Conservation (phyloP, 2,329 filamentous ascomycete species). For the Uncinocarpus reesii region DNA sequence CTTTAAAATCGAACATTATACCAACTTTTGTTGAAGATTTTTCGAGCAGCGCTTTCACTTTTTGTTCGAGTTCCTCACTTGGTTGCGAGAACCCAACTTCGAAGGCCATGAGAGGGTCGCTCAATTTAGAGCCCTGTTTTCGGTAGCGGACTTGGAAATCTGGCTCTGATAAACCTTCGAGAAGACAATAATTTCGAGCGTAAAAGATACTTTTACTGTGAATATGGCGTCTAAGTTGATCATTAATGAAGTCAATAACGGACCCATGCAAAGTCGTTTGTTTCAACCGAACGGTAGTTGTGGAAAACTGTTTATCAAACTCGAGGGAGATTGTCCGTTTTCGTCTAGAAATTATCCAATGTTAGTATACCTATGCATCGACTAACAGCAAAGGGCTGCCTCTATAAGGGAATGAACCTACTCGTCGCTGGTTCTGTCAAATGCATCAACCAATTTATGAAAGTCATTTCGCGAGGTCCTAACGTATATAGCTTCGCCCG, state of each 20-base stretch:
- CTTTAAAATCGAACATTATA: conserved; percentile 4
- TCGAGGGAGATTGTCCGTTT: neutral
- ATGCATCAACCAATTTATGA: neutral
- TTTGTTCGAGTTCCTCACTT: conserved; percentile 2
- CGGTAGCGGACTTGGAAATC: too few species aligned
- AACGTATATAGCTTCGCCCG: neutral
- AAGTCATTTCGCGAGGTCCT: neutral
- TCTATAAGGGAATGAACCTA: neutral
- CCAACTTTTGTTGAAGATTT: conserved; percentile 1
- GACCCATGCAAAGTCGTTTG: neutral
- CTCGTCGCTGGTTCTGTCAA: neutral
- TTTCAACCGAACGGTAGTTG: neutral
- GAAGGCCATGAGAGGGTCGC: too few species aligned
- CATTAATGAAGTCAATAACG: neutral
- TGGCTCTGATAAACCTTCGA: neutral
- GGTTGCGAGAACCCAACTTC: conserved; percentile 8
- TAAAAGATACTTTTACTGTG: neutral
- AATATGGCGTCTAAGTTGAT: neutral
- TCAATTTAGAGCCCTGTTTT: too few species aligned
- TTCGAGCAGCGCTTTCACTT: neutral
- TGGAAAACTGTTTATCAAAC: neutral
- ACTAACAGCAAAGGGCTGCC: neutral
- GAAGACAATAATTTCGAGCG: neutral
- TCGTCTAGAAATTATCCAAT: neutral
- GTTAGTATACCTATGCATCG: neutral